phyloP scores from a whole-genome alignment of 2,329 filamentous ascomycete genomes.

The Colletotrichum spinosum region DNA sequence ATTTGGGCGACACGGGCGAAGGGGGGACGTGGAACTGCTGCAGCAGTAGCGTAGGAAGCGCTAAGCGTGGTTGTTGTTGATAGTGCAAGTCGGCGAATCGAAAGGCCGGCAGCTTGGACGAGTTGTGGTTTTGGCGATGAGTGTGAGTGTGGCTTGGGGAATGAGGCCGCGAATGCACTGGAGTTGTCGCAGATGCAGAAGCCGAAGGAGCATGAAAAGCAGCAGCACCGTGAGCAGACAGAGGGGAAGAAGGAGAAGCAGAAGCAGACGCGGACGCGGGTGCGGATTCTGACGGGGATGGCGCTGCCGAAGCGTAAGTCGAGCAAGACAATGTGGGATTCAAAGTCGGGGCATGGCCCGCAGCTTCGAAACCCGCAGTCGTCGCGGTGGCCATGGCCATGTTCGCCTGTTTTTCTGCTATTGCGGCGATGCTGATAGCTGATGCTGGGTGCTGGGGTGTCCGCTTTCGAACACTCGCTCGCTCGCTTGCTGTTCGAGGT shows the following conservation, averaged over 20 bases:
- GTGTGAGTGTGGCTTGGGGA: conserved; percentile 54
- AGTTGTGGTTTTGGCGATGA: conserved; percentile 65
- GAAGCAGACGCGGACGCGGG: conserved; percentile 21
- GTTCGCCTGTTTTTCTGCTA: conserved; percentile 10
- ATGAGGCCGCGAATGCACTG: conserved; percentile 36
- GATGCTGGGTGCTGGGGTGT: too few species aligned
- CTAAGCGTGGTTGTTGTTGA: conserved; percentile 42
- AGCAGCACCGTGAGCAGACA: conserved; percentile 21
- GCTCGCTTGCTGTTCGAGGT: conserved; percentile 21
- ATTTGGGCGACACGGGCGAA: conserved; percentile 53
- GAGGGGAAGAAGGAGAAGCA: conserved; percentile 32
- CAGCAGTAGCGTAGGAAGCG: conserved; percentile 46
- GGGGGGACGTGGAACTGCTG: conserved; percentile 47
- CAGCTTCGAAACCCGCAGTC: conserved; percentile 34
- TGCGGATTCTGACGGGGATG: conserved; percentile 15
- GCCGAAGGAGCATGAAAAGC: conserved; percentile 24
- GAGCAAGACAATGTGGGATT: conserved; percentile 35
- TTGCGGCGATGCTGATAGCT: too few species aligned
- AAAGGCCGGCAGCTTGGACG: conserved; percentile 67
- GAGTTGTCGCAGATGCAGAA: conserved; percentile 21
- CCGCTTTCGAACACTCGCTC: conserved; percentile 27
- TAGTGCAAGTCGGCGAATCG: conserved; percentile 61
- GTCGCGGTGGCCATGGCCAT: conserved; percentile 19
- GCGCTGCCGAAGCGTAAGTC: conserved; percentile 9
- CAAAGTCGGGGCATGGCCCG: conserved; percentile 36